Percentiles rank a stretch among this genome's conserved stretches.
Evolutionary conservation across 208 protist genomes (phyloP).

Genomic region (Trypanosoma melophagium): DNA sequence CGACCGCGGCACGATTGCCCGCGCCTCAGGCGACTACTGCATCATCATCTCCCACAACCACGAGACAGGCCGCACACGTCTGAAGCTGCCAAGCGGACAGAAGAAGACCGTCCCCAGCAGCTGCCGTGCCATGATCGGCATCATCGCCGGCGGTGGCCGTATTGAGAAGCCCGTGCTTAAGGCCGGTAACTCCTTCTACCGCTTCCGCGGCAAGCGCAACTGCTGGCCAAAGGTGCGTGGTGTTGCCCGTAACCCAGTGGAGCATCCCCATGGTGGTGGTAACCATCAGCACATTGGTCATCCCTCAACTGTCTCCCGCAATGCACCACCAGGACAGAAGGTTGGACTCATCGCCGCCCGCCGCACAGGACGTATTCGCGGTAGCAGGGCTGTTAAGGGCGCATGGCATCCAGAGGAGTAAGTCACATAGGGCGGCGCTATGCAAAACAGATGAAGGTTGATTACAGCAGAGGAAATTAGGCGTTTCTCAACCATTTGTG

Average conservation of each 20-base stretch:
- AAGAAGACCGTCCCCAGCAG: conserved; percentile 96
- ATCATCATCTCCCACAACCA: conserved; percentile 97
- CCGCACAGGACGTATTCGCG: conserved; percentile 96
- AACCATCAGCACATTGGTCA: conserved; percentile 99
- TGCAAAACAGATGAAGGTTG: neutral
- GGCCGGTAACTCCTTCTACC: conserved; percentile 98
- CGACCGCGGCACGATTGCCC: conserved; percentile 95
- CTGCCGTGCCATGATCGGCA: conserved; percentile 97
- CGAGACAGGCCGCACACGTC: conserved; percentile 95
- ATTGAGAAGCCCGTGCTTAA: conserved; percentile 99
- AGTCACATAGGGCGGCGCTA: conserved; percentile 61
- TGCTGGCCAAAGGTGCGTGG: conserved; percentile 98
- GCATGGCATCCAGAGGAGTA: conserved; percentile 90
- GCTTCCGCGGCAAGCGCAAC: conserved; percentile 99
- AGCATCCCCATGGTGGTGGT: conserved; percentile 99
- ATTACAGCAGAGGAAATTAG: neutral
- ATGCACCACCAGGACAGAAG: conserved; percentile 96
- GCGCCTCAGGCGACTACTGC: conserved; percentile 97
- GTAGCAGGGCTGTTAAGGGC: conserved; percentile 87
- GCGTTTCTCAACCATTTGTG: no score
- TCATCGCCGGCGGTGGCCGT: conserved; percentile 98
- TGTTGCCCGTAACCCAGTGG: conserved; percentile 99
- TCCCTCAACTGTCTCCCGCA: conserved; percentile 91
- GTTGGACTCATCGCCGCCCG: conserved; percentile 99
- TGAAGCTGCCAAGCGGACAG: conserved; percentile 98